phyloP scores from a whole-genome alignment of 768 basidiomycete genomes.

The Calvatia gigantea region DNA sequence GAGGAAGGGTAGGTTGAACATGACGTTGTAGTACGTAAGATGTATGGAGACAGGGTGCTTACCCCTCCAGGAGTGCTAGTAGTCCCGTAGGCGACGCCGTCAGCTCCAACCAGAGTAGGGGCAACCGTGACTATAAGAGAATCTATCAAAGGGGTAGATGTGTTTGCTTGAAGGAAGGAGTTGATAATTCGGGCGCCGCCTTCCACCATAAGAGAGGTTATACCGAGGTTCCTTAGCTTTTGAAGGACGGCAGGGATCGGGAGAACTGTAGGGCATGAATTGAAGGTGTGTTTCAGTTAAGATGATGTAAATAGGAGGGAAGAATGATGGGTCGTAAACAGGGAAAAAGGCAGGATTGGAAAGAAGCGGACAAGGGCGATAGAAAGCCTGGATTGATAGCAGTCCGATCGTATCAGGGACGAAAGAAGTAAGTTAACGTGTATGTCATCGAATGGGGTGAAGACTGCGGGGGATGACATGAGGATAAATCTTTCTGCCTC shows the following conservation, averaged over 20 bases:
- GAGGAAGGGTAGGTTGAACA: not conserved
- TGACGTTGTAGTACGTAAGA: not conserved
- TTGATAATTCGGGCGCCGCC: conserved; percentile 84
- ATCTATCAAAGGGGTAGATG: conserved; percentile 48
- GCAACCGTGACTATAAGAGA: conserved; percentile 81
- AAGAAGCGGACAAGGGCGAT: conserved; percentile 10
- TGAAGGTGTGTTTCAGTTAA: conserved; percentile 14
- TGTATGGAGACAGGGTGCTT: not conserved
- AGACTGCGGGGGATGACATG: not conserved
- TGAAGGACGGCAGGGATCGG: conserved; percentile 47
- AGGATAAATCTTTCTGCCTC: not conserved
- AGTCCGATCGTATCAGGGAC: not conserved
- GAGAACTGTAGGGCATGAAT: not conserved
- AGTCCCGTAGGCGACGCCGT: conserved; percentile 55
- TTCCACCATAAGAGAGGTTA: conserved; percentile 90
- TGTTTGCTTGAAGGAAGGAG: conserved; percentile 49
- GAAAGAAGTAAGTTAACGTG: not conserved
- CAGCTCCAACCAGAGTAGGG: conserved; percentile 74
- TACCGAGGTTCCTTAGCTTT: conserved; percentile 49
- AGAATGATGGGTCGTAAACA: too few species aligned
- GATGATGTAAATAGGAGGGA: conserved; percentile 13
- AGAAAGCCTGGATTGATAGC: not conserved
- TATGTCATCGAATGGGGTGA: not conserved
- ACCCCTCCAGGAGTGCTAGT: not conserved
- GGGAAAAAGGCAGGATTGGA: conserved; percentile 23